Evolutionary conservation across 192 early-diverging fungal genomes (phyloP), one percentile per base, ranked within the genome.

Genomic region (Linnemannia schmuckeri): DNA sequence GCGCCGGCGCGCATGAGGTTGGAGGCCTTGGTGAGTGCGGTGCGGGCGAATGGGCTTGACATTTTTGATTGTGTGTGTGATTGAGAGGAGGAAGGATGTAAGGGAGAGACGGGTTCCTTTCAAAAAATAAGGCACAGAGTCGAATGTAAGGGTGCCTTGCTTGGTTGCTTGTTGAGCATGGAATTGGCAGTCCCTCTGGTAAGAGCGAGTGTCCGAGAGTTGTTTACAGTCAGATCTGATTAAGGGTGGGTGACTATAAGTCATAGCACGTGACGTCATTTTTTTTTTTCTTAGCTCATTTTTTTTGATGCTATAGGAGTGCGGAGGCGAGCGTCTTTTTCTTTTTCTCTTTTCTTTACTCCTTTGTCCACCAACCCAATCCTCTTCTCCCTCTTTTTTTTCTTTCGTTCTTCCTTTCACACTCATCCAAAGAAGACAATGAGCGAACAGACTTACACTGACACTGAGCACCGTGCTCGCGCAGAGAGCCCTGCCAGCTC

Each of bases 391-490:
- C 44, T 20, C 33, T 70, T 24, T 78, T 47, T 40, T 33, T 15
- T 1, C 6, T 63, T 9, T 24, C 46, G 24, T 24, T 70, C 30
- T 12, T 38, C 61, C 57, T 10, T 52, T 35, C 61, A 9, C 20
- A 55, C 41, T 35, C 37, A 22, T 15, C 27, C 17, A 44, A 63
- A 63, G 57, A 63, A 38, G n/a, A 70, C 41, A 38, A 87, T 87
- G 85, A 87, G 80, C 54, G 85, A 87, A 68, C 84, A 86, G 41
- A 55, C 78, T 18, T 86, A 87, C 52, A 74, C 70, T 35, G 85
- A 81, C n/a, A 70, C 76, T 42, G 85, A 87, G 44, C 79, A 80
- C 52, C 85, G 76, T 46, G 73, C 72, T 17, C 79, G 79, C 55
- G 85, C 66, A 33, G 79, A 81, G 41, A 87, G 79, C 54, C 79